phyloP scores from a whole-genome alignment of 2,329 filamentous ascomycete genomes.

The Aschersonia sp. region DNA sequence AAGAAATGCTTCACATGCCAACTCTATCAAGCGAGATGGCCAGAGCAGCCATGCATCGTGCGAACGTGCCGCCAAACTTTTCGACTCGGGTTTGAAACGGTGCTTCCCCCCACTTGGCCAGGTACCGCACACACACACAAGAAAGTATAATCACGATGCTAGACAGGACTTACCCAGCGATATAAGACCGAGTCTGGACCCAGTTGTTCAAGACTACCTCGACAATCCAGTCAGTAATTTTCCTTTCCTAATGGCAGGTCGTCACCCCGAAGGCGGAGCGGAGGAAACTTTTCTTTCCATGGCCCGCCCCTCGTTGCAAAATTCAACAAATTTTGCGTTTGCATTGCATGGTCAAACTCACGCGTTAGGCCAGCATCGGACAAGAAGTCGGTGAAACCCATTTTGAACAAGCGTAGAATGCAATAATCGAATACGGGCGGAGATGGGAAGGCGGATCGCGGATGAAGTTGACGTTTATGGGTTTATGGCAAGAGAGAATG shows the following conservation, averaged over 20 bases:
- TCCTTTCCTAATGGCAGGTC: background rate
- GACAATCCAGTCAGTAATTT: background rate
- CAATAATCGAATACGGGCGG: background rate
- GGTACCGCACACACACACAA: background rate
- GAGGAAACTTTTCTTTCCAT: background rate
- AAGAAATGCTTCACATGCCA: too few species aligned
- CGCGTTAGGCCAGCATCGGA: conserved; percentile 41
- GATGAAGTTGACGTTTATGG: background rate
- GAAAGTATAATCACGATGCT: background rate
- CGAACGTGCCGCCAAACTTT: too few species aligned
- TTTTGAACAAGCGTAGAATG: conserved; percentile 17
- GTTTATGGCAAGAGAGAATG: background rate
- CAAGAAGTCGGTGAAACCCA: conserved; percentile 54
- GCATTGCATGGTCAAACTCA: conserved; percentile 6
- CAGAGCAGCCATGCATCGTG: too few species aligned
- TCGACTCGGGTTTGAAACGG: too few species aligned
- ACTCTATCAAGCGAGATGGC: too few species aligned
- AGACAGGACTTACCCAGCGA: conserved; percentile 52
- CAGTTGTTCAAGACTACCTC: conserved; percentile 49
- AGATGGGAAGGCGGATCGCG: background rate
- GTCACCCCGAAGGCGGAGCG: background rate
- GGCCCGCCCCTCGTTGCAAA: too few species aligned
- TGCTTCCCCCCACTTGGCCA: background rate
- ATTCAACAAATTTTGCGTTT: background rate
- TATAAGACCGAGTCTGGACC: conserved; percentile 60